Percentiles rank a stretch among this genome's conserved stretches.
phyloP scores from a whole-genome alignment of 176 grass and related monocot species.

The Aegilops speltoides region DNA sequence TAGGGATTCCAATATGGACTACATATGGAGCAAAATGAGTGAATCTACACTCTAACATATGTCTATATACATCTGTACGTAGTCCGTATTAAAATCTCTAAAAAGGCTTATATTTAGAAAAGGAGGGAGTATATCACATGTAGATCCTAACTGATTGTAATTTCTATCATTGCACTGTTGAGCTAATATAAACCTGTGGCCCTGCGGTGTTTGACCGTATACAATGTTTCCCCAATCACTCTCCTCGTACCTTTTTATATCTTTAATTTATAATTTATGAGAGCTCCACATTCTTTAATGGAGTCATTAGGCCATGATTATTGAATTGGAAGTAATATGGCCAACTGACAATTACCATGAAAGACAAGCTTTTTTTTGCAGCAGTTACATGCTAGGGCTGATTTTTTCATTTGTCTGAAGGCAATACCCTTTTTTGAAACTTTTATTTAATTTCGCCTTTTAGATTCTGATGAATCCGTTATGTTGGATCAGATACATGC shows the following conservation, averaged over 20 bases:
- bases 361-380: not conserved
- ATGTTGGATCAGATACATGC: conserved; percentile 62
- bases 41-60: too few relatives aligned
- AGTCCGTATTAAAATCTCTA: too few relatives aligned
- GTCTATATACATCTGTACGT: too few relatives aligned
- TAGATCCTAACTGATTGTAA: not conserved
- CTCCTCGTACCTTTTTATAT: not conserved
- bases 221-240: not conserved
- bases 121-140: not conserved
- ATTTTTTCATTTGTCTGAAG: conserved; percentile 1
- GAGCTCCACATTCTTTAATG: not conserved
- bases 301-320: not conserved
- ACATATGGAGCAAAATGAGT: too few relatives aligned
- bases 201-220: not conserved
- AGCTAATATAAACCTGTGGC: not conserved
- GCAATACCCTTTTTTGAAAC: not conserved
- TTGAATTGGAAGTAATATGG: not conserved
- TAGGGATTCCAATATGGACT: too few relatives aligned
- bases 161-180: too few relatives aligned
- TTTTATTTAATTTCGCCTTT: conserved; percentile 8
- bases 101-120: too few relatives aligned
- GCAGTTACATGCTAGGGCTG: not conserved
- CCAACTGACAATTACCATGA: not conserved
- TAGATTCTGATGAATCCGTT: conserved; percentile 22
- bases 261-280: not conserved